Conservation (phyloP, 192 early-diverging fungal species). For the Rhizophagus sp. region DNA sequence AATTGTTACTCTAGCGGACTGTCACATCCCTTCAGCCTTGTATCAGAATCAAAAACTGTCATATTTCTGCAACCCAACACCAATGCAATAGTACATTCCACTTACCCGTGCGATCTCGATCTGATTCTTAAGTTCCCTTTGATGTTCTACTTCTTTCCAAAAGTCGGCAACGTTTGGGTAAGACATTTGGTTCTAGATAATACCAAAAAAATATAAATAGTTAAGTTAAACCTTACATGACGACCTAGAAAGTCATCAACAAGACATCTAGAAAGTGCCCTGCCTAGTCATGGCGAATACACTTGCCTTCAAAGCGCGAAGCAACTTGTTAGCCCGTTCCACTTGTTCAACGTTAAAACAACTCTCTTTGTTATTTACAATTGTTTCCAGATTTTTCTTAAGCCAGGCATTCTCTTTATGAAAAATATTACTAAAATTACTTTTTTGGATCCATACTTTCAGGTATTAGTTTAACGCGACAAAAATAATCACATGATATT, state of each 20-base stretch:
- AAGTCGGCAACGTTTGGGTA: constrained; percentile 8
- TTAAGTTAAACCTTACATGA: constrained; percentile 4
- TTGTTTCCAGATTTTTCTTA: constrained; percentile 20
- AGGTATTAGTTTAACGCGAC: too few species aligned
- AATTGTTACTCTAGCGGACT: neutral
- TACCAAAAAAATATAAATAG: neutral
- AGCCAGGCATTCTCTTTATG: constrained; percentile 24
- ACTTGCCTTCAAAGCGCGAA: constrained; percentile 25
- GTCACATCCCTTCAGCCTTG: neutral
- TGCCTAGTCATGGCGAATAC: constrained; percentile 15
- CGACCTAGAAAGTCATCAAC: constrained; percentile 16
- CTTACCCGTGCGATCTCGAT: constrained; percentile 27
- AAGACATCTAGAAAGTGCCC: constrained; percentile 13
- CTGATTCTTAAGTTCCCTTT: constrained; percentile 19
- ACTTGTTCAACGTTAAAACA: constrained; percentile 1
- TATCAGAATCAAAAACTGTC: neutral
- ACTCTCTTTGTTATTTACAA: constrained; percentile 16
- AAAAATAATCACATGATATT: too few species aligned
- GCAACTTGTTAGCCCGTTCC: neutral
- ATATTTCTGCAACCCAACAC: neutral
- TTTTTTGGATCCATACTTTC: neutral
- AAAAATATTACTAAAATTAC: constrained; percentile 28
- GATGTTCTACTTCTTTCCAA: constrained; percentile 19
- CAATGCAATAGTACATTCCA: neutral
- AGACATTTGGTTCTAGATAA: constrained; percentile 24